A percentile compares a stretch with the other conserved stretches of the same genome.
Evolutionary conservation across 129 eudicot genomes (phyloP).

Genomic region (Artemisia tridentata): DNA sequence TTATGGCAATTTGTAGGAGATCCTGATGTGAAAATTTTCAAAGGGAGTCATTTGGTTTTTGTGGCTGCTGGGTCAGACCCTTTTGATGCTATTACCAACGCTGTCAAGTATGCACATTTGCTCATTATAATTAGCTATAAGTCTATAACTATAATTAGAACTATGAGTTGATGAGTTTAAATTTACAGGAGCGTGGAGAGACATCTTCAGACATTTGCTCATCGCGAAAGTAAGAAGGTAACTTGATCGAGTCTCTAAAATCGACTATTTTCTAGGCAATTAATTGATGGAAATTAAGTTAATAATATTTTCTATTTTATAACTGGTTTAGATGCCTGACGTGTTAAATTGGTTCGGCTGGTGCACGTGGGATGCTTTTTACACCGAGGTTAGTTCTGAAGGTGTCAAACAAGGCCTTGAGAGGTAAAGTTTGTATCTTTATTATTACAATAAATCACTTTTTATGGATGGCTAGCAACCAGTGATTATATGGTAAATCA

Average conservation of each 20-base stretch:
- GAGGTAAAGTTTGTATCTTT: constrained; percentile 41
- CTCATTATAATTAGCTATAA: neutral
- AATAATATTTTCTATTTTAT: constrained; percentile 1
- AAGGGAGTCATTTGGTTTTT: constrained; percentile 73
- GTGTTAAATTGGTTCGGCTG: constrained; percentile 96
- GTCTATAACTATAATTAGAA: neutral
- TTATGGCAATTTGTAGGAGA: no score
- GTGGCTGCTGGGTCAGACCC: constrained; percentile 83
- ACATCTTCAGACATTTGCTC: constrained; percentile 77
- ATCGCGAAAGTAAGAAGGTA: constrained; percentile 86
- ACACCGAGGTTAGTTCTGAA: constrained; percentile 74
- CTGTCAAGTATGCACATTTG: constrained; percentile 64
- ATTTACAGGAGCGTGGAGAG: constrained; percentile 69
- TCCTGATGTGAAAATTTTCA: constrained; percentile 25
- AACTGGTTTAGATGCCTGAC: constrained; percentile 67
- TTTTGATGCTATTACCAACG: constrained; percentile 66
- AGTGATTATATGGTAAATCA: constrained; percentile 26
- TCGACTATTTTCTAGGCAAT: neutral
- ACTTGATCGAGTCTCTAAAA: constrained; percentile 1
- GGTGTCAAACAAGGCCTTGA: constrained; percentile 75
- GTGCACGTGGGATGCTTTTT: constrained; percentile 99
- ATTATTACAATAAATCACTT: neutral
- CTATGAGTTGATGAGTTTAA: neutral
- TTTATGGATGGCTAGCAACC: neutral
- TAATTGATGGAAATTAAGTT: neutral